Evolutionary conservation across 2,329 filamentous ascomycete species (phyloP).

Genomic region (Verticillium tricorpus): DNA sequence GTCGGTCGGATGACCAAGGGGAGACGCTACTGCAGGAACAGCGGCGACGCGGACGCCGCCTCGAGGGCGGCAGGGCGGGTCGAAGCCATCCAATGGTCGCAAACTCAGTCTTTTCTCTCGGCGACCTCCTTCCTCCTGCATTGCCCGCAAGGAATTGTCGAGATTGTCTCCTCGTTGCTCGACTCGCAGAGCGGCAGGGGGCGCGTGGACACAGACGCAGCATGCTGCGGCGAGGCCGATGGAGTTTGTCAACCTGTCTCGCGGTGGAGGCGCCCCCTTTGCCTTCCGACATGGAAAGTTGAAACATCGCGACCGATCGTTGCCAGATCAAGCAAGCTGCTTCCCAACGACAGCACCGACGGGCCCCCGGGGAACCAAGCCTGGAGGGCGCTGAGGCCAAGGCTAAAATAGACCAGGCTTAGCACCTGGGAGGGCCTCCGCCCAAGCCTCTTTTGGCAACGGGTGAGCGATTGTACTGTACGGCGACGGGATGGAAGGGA

Average conservation of each 20-base stretch:
- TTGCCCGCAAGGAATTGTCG: not conserved
- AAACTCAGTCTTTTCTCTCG: not conserved
- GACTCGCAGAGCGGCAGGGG: not conserved
- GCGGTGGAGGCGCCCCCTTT: not conserved
- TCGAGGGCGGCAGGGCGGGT: not conserved
- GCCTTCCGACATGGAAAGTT: not conserved
- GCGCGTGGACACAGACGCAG: not conserved
- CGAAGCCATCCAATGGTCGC: not conserved
- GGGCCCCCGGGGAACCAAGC: not conserved
- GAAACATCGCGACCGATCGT: not conserved
- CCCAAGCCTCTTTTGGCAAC: not conserved
- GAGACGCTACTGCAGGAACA: slow-evolving; percentile 12
- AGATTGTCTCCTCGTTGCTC: not conserved
- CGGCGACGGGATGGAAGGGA: not conserved
- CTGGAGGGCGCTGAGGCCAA: not conserved
- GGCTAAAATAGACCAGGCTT: not conserved
- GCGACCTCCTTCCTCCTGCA: not conserved
- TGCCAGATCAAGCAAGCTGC: not conserved
- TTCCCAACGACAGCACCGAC: not conserved
- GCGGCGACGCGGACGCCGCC: not conserved
- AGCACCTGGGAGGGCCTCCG: not conserved
- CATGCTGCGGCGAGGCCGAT: not conserved
- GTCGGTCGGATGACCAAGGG: not conserved
- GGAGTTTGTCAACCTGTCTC: not conserved
- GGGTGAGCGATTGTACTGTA: not conserved